These are phyloP conservation scores for Pharus latifolius DNA, from an alignment of 176 grass and related monocot genomes.

Conservation along the genomic window DNA sequence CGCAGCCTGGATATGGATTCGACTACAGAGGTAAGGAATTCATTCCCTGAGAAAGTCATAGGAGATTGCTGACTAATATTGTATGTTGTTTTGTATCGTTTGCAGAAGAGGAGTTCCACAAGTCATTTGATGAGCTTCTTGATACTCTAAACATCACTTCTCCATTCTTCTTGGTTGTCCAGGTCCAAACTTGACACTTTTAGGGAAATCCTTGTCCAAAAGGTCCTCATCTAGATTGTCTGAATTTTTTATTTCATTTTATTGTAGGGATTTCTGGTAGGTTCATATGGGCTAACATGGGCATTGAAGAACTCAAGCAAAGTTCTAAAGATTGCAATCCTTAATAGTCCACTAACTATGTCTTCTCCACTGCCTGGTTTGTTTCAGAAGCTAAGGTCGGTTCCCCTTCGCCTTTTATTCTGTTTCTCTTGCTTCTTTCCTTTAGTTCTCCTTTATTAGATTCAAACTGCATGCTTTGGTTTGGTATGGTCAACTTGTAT, in stretches of 20 bases:
- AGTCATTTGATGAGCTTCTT: conserved; percentile 73
- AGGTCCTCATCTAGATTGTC: not conserved
- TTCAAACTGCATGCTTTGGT: not conserved
- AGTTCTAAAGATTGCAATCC: conserved; percentile 70
- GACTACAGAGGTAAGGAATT: conserved; percentile 62
- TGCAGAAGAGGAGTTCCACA: conserved; percentile 88
- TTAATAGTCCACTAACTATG: conserved; percentile 81
- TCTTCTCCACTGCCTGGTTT: conserved; percentile 84
- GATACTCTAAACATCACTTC: conserved; percentile 51
- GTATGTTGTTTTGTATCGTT: conserved; percentile 1
- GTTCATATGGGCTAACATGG: conserved; percentile 97
- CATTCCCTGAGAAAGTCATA: not conserved
- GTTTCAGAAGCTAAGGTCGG: conserved; percentile 79
- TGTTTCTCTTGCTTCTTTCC: conserved; percentile 4
- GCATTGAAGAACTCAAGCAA: conserved; percentile 75
- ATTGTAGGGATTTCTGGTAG: conserved; percentile 80
- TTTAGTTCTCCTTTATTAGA: not conserved
- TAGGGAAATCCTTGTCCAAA: not conserved
- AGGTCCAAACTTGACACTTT: conserved; percentile 36
- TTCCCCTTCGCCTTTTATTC: not conserved
- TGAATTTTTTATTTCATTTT: conserved; percentile 9
- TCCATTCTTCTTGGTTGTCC: conserved; percentile 84
- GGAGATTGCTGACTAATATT: conserved; percentile 3
- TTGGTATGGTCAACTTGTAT: not conserved
- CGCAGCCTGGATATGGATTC: conserved; percentile 92